A percentile compares a stretch with the other conserved stretches of the same genome.
Conservation (phyloP, 441 rosid genomes). For the Geranium incanum region DNA sequence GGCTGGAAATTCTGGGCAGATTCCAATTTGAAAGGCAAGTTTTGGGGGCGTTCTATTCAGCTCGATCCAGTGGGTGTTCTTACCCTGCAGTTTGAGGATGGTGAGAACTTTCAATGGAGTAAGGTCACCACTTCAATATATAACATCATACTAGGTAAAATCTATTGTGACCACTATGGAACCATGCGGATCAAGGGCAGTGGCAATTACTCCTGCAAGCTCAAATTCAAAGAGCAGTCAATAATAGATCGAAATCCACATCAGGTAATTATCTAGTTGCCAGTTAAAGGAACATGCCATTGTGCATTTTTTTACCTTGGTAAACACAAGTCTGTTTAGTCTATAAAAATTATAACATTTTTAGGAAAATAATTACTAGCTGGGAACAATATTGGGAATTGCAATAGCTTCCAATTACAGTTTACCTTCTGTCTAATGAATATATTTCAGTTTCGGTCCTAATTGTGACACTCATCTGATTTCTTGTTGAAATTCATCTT, state of each 20-base stretch:
- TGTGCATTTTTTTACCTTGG: conserved; percentile 1
- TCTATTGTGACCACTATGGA: conserved; percentile 86
- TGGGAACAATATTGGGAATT: not conserved
- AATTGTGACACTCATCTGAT: not conserved
- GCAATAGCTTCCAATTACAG: not conserved
- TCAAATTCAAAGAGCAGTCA: conserved; percentile 85
- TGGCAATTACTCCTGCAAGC: conserved; percentile 61
- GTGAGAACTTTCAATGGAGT: conserved; percentile 75
- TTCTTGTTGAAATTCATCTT: not conserved
- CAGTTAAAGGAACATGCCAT: not conserved
- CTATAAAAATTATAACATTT: not conserved
- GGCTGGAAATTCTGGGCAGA: conserved; percentile 95
- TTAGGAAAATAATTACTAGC: not conserved
- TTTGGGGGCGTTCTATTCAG: conserved; percentile 91
- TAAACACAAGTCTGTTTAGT: not conserved
- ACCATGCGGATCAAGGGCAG: conserved; percentile 73
- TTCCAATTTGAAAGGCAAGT: conserved; percentile 79
- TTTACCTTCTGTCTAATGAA: not conserved
- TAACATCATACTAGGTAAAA: conserved; percentile 78
- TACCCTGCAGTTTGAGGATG: conserved; percentile 74
- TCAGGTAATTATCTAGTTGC: conserved; percentile 38
- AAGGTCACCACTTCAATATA: conserved; percentile 90
- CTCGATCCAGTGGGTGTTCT: conserved; percentile 77
- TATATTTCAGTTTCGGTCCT: not conserved
- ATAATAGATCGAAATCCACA: conserved; percentile 84